Evolutionary conservation across 1,284 basidiomycete genomes (phyloP), one percentile per base, ranked within the genome.

Genomic region (Rhizoctonia solani): DNA sequence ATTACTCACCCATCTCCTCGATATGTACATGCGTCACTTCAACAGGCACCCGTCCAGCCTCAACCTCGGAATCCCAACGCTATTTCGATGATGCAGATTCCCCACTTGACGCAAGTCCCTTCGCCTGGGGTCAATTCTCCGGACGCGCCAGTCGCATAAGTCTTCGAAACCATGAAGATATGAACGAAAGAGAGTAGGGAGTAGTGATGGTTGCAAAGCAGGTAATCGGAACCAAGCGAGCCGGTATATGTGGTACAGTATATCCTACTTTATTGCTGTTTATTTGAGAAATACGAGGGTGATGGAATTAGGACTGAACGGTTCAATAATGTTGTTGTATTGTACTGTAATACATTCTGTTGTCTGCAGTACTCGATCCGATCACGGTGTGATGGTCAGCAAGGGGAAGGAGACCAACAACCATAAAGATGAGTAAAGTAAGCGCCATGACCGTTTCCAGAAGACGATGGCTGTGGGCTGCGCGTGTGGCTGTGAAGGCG

Each of bases 251-350:
- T 34, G 4, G 32, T 34, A 34, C 32, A 34, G 32, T 44, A 49
- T 49, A 23, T 27, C 46, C 46, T 49, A 49, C 46, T 49, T 49
- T 49, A 49, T 49, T 49, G 46, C 46, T 49, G 46, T 49, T 49
- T 49, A 49, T 44, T 44, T 21, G 41, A 44, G 41, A 16, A n/a
- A 44, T 4, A 44, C 16, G 14, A 5, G 16, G 41, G 41, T 16
- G 14, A 6, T 44, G 41, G n/a, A 44, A 16, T 44, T 16, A 44
- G 14, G 14, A n/a, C n/a, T 44, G 41, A 5, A n/a, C 41, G 41
- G 14, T 16, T 44, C 6, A n/a, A 44, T 21, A 4, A 16, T 21
- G 46, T 49, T 21, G 23, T 27, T 27, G n/a, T 21, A 49, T 49
- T 13, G 46, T 49, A 27, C n/a, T 49, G 41, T 44, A 44, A 16